Base-by-base conservation (phyloP, 768 basidiomycete species). In the Favolaschia claudopus region DNA sequence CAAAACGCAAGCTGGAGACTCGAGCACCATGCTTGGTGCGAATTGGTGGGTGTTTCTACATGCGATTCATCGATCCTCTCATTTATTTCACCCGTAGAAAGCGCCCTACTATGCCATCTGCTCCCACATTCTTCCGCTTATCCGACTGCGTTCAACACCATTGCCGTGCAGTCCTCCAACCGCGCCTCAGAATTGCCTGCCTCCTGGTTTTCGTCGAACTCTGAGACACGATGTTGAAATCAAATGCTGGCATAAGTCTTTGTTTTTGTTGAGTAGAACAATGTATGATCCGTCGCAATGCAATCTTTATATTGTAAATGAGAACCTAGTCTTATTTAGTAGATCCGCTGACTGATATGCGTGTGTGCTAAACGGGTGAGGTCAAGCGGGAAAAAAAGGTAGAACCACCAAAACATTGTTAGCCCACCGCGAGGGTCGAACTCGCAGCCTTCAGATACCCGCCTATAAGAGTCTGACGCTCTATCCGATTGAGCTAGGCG, bases 371-470 rank as follows among this genome's bases (percentile, higher is more conserved):
- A 44, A 44, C 25, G 19, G 8, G 2, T 14, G 25, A 44, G 43
- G 7, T 5, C 12, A 15, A 44, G 25, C 28, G 17, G 13, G 13
- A 19, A 22, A 33, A 8, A n/a, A 25, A 37, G 27, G 42, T n/a
- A n/a, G n/a, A n/a, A n/a, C n/a, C n/a, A n/a, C n/a, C n/a, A n/a
- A n/a, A n/a, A n/a, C n/a, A n/a, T n/a, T n/a, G n/a, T n/a, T 85
- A 88, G 87, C 86, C 87, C 87, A 88, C 86, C 87, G 87, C 87
- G 87, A 86, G 87, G 87, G 82, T 89, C 87, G 87, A 89, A 89
- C 87, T 86, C 87, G 87, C 87, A 89, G 85, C 87, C 87, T 89
- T 89, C 85, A 89, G 87, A 89, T 89, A 31, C 32, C 46, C 59
- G 32, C 59, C 51, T 58, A 33, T 51, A 64, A 64, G 50, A 84